A percentile compares a stretch with the other conserved stretches of the same genome.
Evolutionary conservation across 768 basidiomycete species (phyloP).

Genomic region (Leccinum boreale): DNA sequence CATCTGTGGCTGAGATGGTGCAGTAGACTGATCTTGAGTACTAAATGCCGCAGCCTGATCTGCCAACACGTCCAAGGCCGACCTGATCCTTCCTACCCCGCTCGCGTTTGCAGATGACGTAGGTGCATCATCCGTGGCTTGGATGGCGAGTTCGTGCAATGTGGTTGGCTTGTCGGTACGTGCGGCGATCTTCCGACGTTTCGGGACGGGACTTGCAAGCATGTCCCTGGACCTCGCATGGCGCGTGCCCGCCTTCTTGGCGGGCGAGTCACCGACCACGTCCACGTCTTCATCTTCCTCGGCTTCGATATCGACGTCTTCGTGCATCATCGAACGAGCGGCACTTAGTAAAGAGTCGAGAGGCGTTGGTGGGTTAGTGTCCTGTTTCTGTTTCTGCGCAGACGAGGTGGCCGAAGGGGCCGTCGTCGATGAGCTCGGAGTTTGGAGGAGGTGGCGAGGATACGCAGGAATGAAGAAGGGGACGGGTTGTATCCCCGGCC

Average conservation of each 20-base stretch:
- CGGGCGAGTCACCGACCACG: constrained; percentile 19
- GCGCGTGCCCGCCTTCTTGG: constrained; percentile 24
- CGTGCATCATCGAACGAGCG: constrained; percentile 54
- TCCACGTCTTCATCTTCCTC: constrained; percentile 32
- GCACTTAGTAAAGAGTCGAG: constrained; percentile 61
- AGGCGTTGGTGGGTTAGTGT: constrained; percentile 40
- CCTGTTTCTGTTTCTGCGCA: constrained; percentile 15
- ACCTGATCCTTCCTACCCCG: constrained; percentile 33
- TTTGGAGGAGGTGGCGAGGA: constrained; percentile 26
- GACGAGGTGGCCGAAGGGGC: constrained; percentile 25
- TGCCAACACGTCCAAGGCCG: constrained; percentile 70
- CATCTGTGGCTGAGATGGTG: background rate
- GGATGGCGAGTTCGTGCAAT: constrained; percentile 3
- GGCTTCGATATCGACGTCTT: constrained; percentile 28
- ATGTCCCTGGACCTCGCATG: constrained; percentile 24
- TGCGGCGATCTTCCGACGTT: constrained; percentile 32
- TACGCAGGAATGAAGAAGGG: constrained; percentile 32
- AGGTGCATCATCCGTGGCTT: background rate
- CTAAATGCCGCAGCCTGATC: constrained; percentile 64
- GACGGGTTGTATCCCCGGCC: constrained; percentile 29
- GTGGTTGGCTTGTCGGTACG: constrained; percentile 10
- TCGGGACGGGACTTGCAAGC: constrained; percentile 37
- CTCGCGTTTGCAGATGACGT: background rate
- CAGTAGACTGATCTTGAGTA: constrained; percentile 30
- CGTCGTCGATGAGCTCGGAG: constrained; percentile 32